These are phyloP conservation scores for Fistulifera pelliculosa DNA, from an alignment of 108 stramenopile species.

Conservation along the genomic window DNA sequence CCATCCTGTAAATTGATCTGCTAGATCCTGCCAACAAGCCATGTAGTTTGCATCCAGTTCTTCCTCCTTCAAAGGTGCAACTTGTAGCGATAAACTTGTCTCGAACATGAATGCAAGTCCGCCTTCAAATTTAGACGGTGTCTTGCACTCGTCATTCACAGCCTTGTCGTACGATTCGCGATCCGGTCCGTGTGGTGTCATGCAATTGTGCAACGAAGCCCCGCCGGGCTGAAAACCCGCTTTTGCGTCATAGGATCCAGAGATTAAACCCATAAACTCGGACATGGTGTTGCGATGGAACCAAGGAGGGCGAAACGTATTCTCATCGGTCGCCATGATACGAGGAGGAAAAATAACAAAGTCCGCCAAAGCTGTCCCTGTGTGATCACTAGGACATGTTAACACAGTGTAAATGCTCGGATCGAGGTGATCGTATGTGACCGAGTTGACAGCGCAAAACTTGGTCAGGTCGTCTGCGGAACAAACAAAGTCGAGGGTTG, in stretches of 20 bases:
- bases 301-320: slow-evolving; percentile 91
- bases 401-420: slow-evolving; percentile 91
- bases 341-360: slow-evolving; percentile 93
- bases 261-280: slow-evolving; percentile 93
- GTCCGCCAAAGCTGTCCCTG: slow-evolving; percentile 83
- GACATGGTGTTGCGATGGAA: slow-evolving; percentile 91
- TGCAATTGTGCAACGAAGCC: slow-evolving; percentile 70
- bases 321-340: slow-evolving; percentile 84
- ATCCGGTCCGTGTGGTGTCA: slow-evolving; percentile 93
- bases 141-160: slow-evolving; percentile 43
- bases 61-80: slow-evolving; percentile 24
- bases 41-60: slow-evolving; percentile 17
- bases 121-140: slow-evolving; percentile 60
- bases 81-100: slow-evolving; percentile 53
- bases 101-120: slow-evolving; percentile 98
- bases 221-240: slow-evolving; percentile 84
- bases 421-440: slow-evolving; percentile 90
- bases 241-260: slow-evolving; percentile 78
- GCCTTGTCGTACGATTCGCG: slow-evolving; percentile 53
- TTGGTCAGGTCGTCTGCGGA: slow-evolving; percentile 8
- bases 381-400: slow-evolving; percentile 59
- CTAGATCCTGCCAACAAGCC: slow-evolving; percentile 15
- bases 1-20: too few species aligned
- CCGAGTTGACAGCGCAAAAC: slow-evolving; percentile 84
- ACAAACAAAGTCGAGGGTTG: too few species aligned